Conservation (phyloP, 768 basidiomycete species). For the Lactarius sanguifluus region DNA sequence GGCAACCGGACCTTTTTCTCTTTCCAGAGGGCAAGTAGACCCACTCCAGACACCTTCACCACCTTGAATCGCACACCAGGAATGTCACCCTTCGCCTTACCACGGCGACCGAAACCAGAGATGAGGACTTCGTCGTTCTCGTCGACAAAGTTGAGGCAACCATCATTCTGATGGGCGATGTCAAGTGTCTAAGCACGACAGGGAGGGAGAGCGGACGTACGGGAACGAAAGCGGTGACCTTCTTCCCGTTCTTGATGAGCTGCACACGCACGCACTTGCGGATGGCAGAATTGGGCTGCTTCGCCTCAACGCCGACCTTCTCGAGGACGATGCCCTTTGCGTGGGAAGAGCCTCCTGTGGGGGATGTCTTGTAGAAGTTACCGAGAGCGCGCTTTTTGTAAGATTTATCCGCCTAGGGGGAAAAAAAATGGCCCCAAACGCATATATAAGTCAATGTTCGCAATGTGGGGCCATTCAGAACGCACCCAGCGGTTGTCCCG, state of each 20-base stretch:
- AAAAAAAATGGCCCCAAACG: background rate
- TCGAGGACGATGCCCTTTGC: constrained; percentile 99
- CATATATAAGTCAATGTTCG: background rate
- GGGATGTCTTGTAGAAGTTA: constrained; percentile 99
- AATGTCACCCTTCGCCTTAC: constrained; percentile 99
- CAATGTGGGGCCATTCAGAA: constrained; percentile 3
- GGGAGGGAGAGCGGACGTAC: constrained; percentile 46
- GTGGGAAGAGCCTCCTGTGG: constrained; percentile 98
- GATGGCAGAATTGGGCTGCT: constrained; percentile 99
- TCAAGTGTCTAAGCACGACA: background rate
- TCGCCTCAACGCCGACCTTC: constrained; percentile 99
- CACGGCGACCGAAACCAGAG: constrained; percentile 99
- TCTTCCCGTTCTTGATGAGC: constrained; percentile 99
- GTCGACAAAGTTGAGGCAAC: constrained; percentile 97
- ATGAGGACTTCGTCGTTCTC: constrained; percentile 99
- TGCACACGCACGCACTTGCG: constrained; percentile 99
- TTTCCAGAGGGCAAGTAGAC: constrained; percentile 97
- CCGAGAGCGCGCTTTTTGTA: constrained; percentile 99
- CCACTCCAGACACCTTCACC: constrained; percentile 99
- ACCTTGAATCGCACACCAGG: constrained; percentile 99
- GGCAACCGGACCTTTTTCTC: constrained; percentile 85
- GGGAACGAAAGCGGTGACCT: constrained; percentile 99
- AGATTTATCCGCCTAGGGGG: constrained; percentile 83
- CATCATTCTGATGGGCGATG: constrained; percentile 67
- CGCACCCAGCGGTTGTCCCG: constrained; percentile 96